Conservation (phyloP, 257 asterid genomes). For the Forsythia viridissima region DNA sequence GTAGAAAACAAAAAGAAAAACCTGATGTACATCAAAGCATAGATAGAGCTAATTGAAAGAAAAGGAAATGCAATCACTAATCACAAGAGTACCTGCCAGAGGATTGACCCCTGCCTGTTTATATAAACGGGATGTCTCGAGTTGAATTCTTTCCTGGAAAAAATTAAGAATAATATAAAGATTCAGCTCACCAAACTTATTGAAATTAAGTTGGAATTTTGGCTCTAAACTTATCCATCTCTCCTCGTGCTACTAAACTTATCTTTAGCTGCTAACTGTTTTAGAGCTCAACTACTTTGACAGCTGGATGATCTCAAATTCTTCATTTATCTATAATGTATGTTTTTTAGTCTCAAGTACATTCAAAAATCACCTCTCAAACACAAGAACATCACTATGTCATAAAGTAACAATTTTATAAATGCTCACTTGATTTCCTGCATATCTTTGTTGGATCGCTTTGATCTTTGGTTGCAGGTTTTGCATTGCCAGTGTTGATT, state of each 20-base stretch:
- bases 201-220: not conserved
- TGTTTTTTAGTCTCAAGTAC: slow-evolving; percentile 15
- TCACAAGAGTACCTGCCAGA: slow-evolving; percentile 73
- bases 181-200: slow-evolving; percentile 8
- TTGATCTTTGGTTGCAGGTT: slow-evolving; percentile 98
- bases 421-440: slow-evolving; percentile 86
- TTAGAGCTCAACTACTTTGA: slow-evolving; percentile 8
- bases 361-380: slow-evolving; percentile 6
- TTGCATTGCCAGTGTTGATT: slow-evolving; percentile 98
- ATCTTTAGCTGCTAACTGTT: not conserved
- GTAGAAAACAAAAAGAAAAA: not conserved
- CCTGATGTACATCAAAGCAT: not conserved
- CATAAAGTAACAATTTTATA: slow-evolving; percentile 10
- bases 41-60: slow-evolving; percentile 5
- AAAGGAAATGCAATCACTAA: slow-evolving; percentile 17
- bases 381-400: slow-evolving; percentile 4
- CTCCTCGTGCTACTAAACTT: not conserved
- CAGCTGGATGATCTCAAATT: slow-evolving; percentile 13
- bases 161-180: slow-evolving; percentile 22
- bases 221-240: not conserved
- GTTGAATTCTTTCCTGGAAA: slow-evolving; percentile 94
- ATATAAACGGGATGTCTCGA: slow-evolving; percentile 94
- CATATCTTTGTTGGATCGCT: slow-evolving; percentile 96
- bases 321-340: not conserved
- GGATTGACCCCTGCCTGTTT: slow-evolving; percentile 98